These are phyloP conservation scores for Eimeria tenella DNA, from an alignment of 169 alveolate genomes.

Conservation along the genomic window DNA sequence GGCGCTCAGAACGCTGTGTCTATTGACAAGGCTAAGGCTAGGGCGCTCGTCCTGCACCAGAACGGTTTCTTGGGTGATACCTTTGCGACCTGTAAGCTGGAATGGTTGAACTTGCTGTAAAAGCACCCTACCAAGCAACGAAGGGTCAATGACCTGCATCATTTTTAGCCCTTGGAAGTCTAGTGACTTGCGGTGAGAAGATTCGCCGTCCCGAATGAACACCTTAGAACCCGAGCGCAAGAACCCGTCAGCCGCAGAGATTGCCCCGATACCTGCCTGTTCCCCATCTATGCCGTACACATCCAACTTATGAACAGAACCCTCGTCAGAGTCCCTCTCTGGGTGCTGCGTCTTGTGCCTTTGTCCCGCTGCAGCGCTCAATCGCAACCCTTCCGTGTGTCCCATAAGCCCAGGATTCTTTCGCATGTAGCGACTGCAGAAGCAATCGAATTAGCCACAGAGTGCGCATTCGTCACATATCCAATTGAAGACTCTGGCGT, in stretches of 20 bases:
- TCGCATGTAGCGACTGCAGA: not conserved
- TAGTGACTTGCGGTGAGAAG: not conserved
- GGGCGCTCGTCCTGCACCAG: constrained; percentile 48
- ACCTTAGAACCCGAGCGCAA: constrained; percentile 48
- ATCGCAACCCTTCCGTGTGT: not conserved
- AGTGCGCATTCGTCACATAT: not conserved
- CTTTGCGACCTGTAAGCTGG: constrained; percentile 11
- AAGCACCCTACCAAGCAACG: constrained; percentile 5
- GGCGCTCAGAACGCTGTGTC: not conserved
- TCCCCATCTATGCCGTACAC: not conserved
- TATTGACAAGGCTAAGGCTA: not conserved
- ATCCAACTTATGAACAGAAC: constrained; percentile 15
- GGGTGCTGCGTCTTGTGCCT: not conserved
- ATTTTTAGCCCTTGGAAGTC: constrained; percentile 43
- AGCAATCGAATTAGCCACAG: too few relatives aligned
- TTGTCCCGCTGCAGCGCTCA: constrained; percentile 16
- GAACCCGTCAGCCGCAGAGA: not conserved
- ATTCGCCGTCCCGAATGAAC: constrained; percentile 9
- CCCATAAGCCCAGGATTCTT: not conserved
- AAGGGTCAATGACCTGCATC: constrained; percentile 52
- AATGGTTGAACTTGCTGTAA: constrained; percentile 33
- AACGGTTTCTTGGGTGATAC: not conserved
- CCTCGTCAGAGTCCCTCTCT: constrained; percentile 14
- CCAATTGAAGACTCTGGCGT: not conserved
- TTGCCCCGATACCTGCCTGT: not conserved